Evolutionary conservation across 1,284 basidiomycete species (phyloP).

Genomic region (Trametes hirsuta): DNA sequence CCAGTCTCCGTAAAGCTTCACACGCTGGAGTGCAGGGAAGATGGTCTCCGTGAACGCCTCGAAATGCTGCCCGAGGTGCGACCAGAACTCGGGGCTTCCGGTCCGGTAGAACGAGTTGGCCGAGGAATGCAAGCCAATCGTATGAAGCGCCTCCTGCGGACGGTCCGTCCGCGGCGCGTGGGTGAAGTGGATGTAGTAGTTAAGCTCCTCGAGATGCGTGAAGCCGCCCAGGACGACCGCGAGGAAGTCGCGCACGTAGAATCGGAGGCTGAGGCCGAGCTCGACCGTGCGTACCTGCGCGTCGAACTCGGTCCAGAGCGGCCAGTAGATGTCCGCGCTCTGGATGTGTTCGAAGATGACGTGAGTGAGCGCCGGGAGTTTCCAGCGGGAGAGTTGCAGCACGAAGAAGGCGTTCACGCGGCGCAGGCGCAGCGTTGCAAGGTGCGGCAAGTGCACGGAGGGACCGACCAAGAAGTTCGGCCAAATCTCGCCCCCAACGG

Average conservation of each 20-base stretch:
- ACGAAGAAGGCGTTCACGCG: conserved; percentile 53
- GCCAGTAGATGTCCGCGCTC: conserved; percentile 37
- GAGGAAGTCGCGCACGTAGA: conserved; percentile 51
- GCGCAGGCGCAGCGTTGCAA: conserved; percentile 58
- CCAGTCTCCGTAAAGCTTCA: conserved; percentile 59
- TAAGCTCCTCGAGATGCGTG: conserved; percentile 50
- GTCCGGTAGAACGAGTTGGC: conserved; percentile 44
- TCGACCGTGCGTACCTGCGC: conserved; percentile 56
- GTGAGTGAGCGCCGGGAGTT: conserved; percentile 53
- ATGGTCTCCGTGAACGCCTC: conserved; percentile 38
- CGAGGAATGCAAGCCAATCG: conserved; percentile 54
- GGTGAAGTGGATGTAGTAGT: conserved; percentile 62
- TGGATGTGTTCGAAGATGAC: conserved; percentile 50
- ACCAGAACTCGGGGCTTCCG: conserved; percentile 42
- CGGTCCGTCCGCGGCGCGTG: conserved; percentile 50
- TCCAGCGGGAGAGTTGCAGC: conserved; percentile 52
- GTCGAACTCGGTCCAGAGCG: conserved; percentile 53
- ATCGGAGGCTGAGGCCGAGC: conserved; percentile 57
- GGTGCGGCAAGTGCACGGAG: conserved; percentile 36
- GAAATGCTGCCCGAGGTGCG: conserved; percentile 51
- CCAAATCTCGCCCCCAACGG: conserved; percentile 54
- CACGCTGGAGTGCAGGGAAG: conserved; percentile 43
- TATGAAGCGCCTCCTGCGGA: conserved; percentile 40
- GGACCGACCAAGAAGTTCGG: conserved; percentile 30
- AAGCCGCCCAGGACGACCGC: conserved; percentile 50